Conservation (phyloP, 805 yeast species). For the Candida namnaoensis region DNA sequence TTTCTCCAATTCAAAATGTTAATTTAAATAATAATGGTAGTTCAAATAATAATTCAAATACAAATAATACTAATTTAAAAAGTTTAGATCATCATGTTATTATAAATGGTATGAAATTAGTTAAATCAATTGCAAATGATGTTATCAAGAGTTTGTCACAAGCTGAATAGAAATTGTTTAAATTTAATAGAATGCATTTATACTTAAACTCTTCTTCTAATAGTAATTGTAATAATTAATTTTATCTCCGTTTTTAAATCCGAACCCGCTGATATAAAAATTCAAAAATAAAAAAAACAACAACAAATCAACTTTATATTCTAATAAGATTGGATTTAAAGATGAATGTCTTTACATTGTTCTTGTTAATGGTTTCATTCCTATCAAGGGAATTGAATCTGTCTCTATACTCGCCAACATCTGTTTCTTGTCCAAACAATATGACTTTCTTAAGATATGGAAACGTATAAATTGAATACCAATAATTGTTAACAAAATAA, state of each 20-base stretch:
- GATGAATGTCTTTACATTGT: too few relatives aligned
- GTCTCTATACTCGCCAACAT: conserved; percentile 14
- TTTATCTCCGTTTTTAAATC: too few relatives aligned
- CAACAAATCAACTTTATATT: too few relatives aligned
- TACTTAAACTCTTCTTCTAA: too few relatives aligned
- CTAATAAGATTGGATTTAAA: too few relatives aligned
- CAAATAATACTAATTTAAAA: conserved; percentile 27
- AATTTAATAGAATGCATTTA: too few relatives aligned
- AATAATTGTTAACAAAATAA: neutral
- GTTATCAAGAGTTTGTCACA: conserved; percentile 30
- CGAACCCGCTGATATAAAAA: too few relatives aligned
- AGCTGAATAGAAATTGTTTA: neutral
- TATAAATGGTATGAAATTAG: conserved; percentile 45
- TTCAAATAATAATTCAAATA: conserved; percentile 49
- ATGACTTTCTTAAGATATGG: conserved; percentile 12
- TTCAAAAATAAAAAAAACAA: too few relatives aligned
- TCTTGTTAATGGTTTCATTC: too few relatives aligned
- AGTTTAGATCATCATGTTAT: conserved; percentile 45
- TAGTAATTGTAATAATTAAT: too few relatives aligned
- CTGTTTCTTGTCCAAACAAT: conserved; percentile 20
- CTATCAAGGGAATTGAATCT: neutral
- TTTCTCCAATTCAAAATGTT: conserved; percentile 67
- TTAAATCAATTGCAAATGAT: conserved; percentile 50
- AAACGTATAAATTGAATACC: conserved; percentile 5
- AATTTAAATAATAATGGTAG: conserved; percentile 37